Percentiles rank a stretch among this genome's conserved stretches.
These are phyloP conservation scores for Alternaria sp. DNA, from an alignment of 2,329 filamentous ascomycete species.

Conservation along the genomic window DNA sequence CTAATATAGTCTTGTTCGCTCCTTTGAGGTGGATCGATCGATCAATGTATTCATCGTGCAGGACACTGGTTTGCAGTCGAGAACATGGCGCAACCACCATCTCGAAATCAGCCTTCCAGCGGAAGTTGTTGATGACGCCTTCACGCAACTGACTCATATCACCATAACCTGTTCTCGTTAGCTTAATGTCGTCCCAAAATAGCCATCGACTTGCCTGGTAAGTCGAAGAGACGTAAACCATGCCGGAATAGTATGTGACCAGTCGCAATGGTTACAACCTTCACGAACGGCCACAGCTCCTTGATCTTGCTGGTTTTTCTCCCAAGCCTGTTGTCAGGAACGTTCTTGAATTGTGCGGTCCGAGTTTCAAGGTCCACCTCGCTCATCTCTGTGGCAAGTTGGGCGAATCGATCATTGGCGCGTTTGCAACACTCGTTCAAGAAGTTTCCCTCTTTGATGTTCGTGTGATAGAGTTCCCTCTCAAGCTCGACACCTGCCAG, in stretches of 20 bases:
- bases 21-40: conserved; percentile 12
- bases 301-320: background rate
- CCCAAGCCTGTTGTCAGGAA: conserved; percentile 8
- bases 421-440: background rate
- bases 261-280: conserved; percentile 9
- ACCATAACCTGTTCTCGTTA: conserved; percentile 14
- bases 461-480: background rate
- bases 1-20: conserved; percentile 9
- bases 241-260: conserved; percentile 14
- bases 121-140: conserved; percentile 11
- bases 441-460: conserved; percentile 7
- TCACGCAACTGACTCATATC: conserved; percentile 21
- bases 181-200: background rate
- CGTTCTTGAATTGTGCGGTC: background rate
- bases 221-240: conserved; percentile 13
- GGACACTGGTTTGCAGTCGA: conserved; percentile 1
- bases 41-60: conserved; percentile 7
- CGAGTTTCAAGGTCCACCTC: background rate
- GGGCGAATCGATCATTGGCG: background rate
- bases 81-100: conserved; percentile 14
- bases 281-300: conserved; percentile 16
- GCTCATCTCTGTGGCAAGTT: background rate
- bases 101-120: conserved; percentile 16
- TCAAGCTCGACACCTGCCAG: background rate
- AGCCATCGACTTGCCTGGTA: conserved; percentile 12